Evolutionary conservation across 2,329 filamentous ascomycete genomes (phyloP), one percentile per base, ranked within the genome.

Genomic region (Monascus ruber): DNA sequence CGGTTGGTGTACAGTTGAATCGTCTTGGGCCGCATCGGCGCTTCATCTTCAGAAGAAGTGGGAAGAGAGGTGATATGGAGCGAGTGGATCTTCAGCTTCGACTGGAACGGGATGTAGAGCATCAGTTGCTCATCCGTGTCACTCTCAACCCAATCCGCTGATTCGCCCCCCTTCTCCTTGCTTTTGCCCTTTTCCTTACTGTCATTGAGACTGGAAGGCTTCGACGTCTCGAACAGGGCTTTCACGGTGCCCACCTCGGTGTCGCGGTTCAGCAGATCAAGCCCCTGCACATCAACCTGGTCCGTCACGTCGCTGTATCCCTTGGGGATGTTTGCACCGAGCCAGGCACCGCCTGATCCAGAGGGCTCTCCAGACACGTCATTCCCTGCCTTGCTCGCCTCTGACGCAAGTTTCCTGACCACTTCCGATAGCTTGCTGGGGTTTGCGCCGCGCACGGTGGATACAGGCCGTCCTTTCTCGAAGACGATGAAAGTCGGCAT

Each of bases 81-180:
- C 7, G 86, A 88, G 65, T 95, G 89, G 37, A 96, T 74, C 70
- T 96, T 98, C 48, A 94, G 61, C 35, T 79, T 85, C 27, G 82
- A 78, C 61, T 88, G 82, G 66, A 98, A 94, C 1, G 91, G 89
- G 41, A 93, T 73, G 64, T 81, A 96, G 35, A 98, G 74, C 74
- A 96, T 84, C 45, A 98, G 70, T 70, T 98, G 91, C 66, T 96
- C 88, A 58, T 98, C 91, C 29, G 89, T 93, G 57, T 95, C 89
- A 62, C 86, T 95, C 70, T 95, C 85, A 24, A 96, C 80, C 81
- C 85, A 96, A 64, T 98, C 89, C 56, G 76, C 77, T 24, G 60
- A 25, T 11, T 7, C 60, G 28, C 68, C 65, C 6, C 65, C 61
- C 52, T 78, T 77, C 36, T 60, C 64, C 47, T 73, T 73, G 39